Evolutionary conservation across 371 early-diverging fungal genomes (phyloP).

Genomic region (Syncephalis plumigaleata): DNA sequence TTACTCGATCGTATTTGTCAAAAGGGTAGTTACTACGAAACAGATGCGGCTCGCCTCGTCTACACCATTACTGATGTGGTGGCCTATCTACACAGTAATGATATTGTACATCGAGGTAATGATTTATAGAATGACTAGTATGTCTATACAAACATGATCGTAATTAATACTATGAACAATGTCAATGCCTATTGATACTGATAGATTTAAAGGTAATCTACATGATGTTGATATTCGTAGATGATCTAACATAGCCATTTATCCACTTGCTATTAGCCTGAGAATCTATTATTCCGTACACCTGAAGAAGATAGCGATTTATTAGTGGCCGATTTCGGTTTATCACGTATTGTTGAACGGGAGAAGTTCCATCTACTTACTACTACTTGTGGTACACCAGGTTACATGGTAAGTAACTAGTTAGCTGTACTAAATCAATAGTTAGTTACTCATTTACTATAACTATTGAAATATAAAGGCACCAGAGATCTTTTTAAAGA

Average conservation of each 20-base stretch:
- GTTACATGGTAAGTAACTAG: constrained; percentile 57
- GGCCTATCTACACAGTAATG: constrained; percentile 64
- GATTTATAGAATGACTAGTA: background rate
- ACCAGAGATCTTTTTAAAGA: constrained; percentile 66
- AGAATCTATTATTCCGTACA: constrained; percentile 69
- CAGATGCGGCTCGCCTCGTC: constrained; percentile 72
- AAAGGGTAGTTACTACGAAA: constrained; percentile 65
- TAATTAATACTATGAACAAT: background rate
- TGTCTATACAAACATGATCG: too few species aligned
- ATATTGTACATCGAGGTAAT: constrained; percentile 76
- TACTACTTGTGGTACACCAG: constrained; percentile 74
- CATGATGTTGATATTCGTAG: background rate
- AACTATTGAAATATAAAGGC: too few species aligned
- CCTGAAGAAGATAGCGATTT: constrained; percentile 48
- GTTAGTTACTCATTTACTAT: background rate
- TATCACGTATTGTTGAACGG: constrained; percentile 62
- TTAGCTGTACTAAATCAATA: constrained; percentile 1
- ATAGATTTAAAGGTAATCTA: constrained; percentile 31
- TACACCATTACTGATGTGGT: constrained; percentile 56
- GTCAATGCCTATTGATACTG: background rate
- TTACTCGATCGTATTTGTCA: constrained; percentile 76
- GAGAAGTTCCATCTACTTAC: constrained; percentile 56
- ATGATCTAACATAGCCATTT: background rate
- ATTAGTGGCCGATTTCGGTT: constrained; percentile 81
- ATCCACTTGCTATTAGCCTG: constrained; percentile 31